Evolutionary conservation across 2,329 filamentous ascomycete species (phyloP), one percentile per base, ranked within the genome.

Genomic region (Exserohilum rostratum): DNA sequence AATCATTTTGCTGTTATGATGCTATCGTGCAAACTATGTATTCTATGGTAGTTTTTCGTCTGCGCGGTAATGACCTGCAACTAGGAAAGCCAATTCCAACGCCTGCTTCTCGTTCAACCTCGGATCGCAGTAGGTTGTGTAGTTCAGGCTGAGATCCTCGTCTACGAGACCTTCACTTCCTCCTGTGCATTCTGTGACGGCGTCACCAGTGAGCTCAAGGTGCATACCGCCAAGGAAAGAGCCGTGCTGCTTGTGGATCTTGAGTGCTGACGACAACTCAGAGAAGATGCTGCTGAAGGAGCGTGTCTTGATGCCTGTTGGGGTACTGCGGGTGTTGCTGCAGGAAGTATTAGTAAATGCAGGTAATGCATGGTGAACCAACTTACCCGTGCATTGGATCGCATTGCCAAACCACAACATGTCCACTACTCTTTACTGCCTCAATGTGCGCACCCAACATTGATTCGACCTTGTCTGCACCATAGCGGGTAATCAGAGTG

Each of bases 51-150:
- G 57, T 27, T 57, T 55, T 29, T 54, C 63, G 44, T 81, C 78
- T 39, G 82, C 80, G 11, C 85, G 77, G 68, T 86, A 95, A 69
- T 93, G 90, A 5, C 91, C 91, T 0, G 95, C 95, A 43, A 99
- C 88, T 68, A 98, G 77, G 75, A 99, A 99, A 0, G 95, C 93
- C 73, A 98, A 77, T 80, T 99, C 95, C 12, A 99, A 82, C 0
- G 95, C 93, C 80, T 99, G 95, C 79, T 98, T 97, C 83, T 98
- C 95, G 71, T 99, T 99, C 64, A 99, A 79, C 20, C 95, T 80
- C 5, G 95, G 95, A 74, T 99, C 95, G 75, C 95, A 99, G 80
- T 93, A 98, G 33, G 90, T 96, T 5, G 92, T 96, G 77, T 99
- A 99, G 69, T 96, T 93, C 61, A 91, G 85, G 2, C 89, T 89